Conservation (phyloP, 2,329 filamentous ascomycete species). For the Trichoderma sp. region DNA sequence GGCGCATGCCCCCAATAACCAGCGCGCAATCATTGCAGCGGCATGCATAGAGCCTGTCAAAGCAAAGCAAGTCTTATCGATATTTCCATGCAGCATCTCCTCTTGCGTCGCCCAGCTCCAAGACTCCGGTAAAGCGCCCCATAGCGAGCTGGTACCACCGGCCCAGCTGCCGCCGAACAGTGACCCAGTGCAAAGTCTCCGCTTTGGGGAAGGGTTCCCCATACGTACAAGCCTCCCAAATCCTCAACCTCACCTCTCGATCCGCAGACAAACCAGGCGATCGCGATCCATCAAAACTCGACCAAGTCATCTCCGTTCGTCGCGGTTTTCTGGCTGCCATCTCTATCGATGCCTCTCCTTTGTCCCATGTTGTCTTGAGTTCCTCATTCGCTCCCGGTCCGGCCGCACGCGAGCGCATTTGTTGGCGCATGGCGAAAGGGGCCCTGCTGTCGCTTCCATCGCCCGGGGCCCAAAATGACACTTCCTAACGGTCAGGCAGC, state of each 20-base stretch:
- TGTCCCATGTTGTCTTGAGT: constrained; percentile 49
- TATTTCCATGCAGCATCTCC: not conserved
- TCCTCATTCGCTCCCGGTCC: constrained; percentile 44
- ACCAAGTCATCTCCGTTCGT: constrained; percentile 41
- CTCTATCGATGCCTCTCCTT: constrained; percentile 52
- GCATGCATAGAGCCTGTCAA: constrained; percentile 1
- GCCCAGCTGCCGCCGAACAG: constrained; percentile 22
- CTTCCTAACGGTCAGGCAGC: constrained; percentile 61
- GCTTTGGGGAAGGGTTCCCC: constrained; percentile 39
- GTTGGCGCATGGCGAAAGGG: constrained; percentile 55
- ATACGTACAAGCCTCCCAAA: constrained; percentile 37
- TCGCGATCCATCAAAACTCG: constrained; percentile 51
- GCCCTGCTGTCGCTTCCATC: constrained; percentile 47
- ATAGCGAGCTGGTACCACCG: constrained; percentile 21
- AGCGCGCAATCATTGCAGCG: not conserved
- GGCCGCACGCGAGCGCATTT: constrained; percentile 51
- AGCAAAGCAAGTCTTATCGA: constrained; percentile 13
- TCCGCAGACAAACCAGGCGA: constrained; percentile 49
- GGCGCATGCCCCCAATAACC: constrained; percentile 5
- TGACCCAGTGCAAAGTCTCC: constrained; percentile 34
- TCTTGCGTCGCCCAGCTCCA: constrained; percentile 13
- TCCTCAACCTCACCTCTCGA: constrained; percentile 56
- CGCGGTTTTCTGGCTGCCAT: constrained; percentile 44
- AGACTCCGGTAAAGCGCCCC: constrained; percentile 8
- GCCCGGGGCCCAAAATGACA: constrained; percentile 58